A percentile compares a stretch with the other conserved stretches of the same genome.
Conservation (phyloP, 2,329 filamentous ascomycete species). For the Neopestalotiopsis sp. region DNA sequence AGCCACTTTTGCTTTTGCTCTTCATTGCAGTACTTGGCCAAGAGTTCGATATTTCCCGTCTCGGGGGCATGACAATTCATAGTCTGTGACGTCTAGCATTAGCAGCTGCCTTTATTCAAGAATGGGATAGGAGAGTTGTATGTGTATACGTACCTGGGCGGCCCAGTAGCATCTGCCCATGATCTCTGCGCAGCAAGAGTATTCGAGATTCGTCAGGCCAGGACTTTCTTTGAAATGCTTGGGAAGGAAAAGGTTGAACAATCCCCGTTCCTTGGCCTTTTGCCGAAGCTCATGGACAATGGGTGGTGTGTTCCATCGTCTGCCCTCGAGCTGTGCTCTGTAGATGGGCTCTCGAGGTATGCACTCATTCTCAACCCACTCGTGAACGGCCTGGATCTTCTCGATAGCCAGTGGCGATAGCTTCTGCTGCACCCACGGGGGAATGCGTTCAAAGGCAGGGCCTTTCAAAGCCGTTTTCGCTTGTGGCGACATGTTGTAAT, state of each 20-base stretch:
- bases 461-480: conserved; percentile 23
- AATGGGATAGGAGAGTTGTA: neutral
- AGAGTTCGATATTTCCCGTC: conserved; percentile 57
- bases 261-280: conserved; percentile 43
- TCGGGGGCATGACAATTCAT: conserved; percentile 53
- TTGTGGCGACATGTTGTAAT: neutral
- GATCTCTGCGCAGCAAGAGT: conserved; percentile 49
- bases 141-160: conserved; percentile 23
- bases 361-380: conserved; percentile 49
- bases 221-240: conserved; percentile 47
- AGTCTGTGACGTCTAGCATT: conserved; percentile 25
- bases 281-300: conserved; percentile 46
- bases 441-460: conserved; percentile 34
- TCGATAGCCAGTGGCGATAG: conserved; percentile 41
- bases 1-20: conserved; percentile 56
- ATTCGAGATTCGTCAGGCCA: conserved; percentile 50
- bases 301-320: conserved; percentile 44
- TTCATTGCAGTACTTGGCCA: conserved; percentile 55
- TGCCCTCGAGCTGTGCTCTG: conserved; percentile 41
- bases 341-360: conserved; percentile 47
- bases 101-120: neutral
- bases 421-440: conserved; percentile 32
- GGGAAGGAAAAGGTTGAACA: conserved; percentile 46
- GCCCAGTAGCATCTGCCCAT: conserved; percentile 52
- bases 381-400: conserved; percentile 45